Evolutionary conservation across 257 asterid species (phyloP), one percentile per base, ranked within the genome.

Genomic region (Capsicum baccatum): DNA sequence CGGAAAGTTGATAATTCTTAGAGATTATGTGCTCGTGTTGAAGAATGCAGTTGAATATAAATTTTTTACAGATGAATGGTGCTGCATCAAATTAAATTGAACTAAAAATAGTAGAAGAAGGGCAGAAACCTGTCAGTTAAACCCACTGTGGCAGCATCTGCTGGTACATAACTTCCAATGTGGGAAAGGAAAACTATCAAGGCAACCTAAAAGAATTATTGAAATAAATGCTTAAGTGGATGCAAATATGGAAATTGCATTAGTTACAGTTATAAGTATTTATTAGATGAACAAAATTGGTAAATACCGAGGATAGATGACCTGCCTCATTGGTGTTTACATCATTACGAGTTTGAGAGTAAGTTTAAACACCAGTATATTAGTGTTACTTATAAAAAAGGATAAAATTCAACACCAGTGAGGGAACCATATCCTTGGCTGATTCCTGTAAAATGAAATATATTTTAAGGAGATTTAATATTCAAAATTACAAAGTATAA

Each of bases 61-160:
- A 3, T 8, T 26, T 76, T 52, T 76, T 7, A 76, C 48, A 76
- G 47, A 33, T 0, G 39, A 21, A 76, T 52, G 44, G 63, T 52
- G 81, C 60, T 52, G 81, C 21, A 13, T 21, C 60, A 52, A 54
- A 21, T n/a, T 17, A 76, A 52, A 52, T 52, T 62, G 86, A 85
- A 70, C 57, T 69, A 86, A 48, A 68, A 54, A 42, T 44, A 71
- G 84, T 86, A 39, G 44, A 39, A 67, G 44, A 74, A 82, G 57
- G 54, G 47, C 81, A 80, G 67, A 17, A 33, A 92, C 99, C 99
- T 94, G 88, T 96, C 99, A 33, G 99, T 96, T 90, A 96, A 87
- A 79, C 98, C 99, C 91, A 96, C 98, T 56, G 89, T 90, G 71
- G 99, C 99, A 85, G 97, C 92, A 91, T 96, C 99, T 73, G 99